Percentiles rank a stretch among this genome's conserved stretches.
Evolutionary conservation across 2,329 filamentous ascomycete species (phyloP).

Genomic region (Zymoseptoria brevis): DNA sequence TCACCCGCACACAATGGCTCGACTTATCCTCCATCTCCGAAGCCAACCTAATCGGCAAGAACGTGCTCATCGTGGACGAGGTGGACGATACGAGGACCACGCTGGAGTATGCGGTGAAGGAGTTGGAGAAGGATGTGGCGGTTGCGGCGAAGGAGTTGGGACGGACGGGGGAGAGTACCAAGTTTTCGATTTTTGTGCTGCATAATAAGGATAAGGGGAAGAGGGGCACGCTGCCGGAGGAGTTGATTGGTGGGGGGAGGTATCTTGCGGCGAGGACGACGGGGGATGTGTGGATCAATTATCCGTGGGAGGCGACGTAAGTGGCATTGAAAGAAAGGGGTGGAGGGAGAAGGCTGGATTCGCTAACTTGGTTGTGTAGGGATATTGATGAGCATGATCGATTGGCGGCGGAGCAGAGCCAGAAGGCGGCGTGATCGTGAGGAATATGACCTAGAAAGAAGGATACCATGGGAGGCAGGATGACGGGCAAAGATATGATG

Average conservation of each 20-base stretch:
- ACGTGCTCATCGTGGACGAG: slow-evolving; percentile 87
- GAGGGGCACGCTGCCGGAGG: slow-evolving; percentile 74
- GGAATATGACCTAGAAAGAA: neutral
- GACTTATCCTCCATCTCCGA: slow-evolving; percentile 81
- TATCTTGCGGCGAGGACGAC: slow-evolving; percentile 85
- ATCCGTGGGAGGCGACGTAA: slow-evolving; percentile 88
- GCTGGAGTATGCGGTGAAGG: slow-evolving; percentile 84
- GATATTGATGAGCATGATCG: slow-evolving; percentile 90
- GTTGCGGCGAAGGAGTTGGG: slow-evolving; percentile 66
- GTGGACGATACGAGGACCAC: slow-evolving; percentile 94
- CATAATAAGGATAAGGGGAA: slow-evolving; percentile 98
- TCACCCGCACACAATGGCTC: slow-evolving; percentile 97
- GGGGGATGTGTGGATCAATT: slow-evolving; percentile 96
- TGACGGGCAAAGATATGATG: too few species aligned
- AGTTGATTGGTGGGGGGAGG: slow-evolving; percentile 63
- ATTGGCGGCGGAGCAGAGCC: slow-evolving; percentile 42
- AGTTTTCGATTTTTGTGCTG: slow-evolving; percentile 91
- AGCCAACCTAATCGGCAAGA: slow-evolving; percentile 83
- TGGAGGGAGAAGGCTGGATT: neutral
- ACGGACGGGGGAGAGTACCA: slow-evolving; percentile 57
- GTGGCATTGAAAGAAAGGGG: neutral
- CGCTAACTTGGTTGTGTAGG: slow-evolving; percentile 26
- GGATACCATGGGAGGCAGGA: too few species aligned
- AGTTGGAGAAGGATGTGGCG: slow-evolving; percentile 92
- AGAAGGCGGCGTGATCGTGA: neutral